Conservation (phyloP, 169 alveolate genomes). For the Babesia divergens region DNA sequence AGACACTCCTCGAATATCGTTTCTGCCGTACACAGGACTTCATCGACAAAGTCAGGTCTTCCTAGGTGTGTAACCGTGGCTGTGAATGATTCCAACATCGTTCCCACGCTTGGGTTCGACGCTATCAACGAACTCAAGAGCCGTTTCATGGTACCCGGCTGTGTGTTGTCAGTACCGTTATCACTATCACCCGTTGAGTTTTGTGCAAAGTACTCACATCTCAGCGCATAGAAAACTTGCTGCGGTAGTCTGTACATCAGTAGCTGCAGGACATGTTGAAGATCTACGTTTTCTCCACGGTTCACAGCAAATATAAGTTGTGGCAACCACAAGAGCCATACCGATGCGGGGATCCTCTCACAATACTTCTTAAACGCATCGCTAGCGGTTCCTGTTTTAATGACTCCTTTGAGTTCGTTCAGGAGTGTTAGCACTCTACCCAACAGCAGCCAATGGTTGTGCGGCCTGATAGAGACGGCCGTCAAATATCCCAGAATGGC, state of each 20-base stretch:
- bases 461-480: slow-evolving; percentile 66
- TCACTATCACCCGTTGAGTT: slow-evolving; percentile 24
- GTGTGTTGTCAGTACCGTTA: slow-evolving; percentile 8
- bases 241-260: slow-evolving; percentile 64
- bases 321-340: slow-evolving; percentile 76
- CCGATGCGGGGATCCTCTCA: slow-evolving; percentile 65
- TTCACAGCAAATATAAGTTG: slow-evolving; percentile 66
- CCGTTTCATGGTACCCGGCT: slow-evolving; percentile 12
- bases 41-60: slow-evolving; percentile 57
- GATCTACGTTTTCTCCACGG: slow-evolving; percentile 51
- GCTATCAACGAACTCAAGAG: slow-evolving; percentile 27
- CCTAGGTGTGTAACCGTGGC: slow-evolving; percentile 51
- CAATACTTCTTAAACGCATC: slow-evolving; percentile 69
- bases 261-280: slow-evolving; percentile 65
- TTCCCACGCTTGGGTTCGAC: slow-evolving; percentile 45
- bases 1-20: slow-evolving; percentile 64
- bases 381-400: not conserved
- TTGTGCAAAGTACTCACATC: slow-evolving; percentile 71
- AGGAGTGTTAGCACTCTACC: slow-evolving; percentile 42
- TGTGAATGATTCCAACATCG: slow-evolving; percentile 50
- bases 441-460: slow-evolving; percentile 58
- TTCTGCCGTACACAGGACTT: slow-evolving; percentile 51
- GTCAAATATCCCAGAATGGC: slow-evolving; percentile 72
- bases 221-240: slow-evolving; percentile 64
- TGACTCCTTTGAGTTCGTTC: slow-evolving; percentile 13